Evolutionary conservation across 2,329 filamentous ascomycete genomes (phyloP).

Genomic region (Claviceps pazoutovae): DNA sequence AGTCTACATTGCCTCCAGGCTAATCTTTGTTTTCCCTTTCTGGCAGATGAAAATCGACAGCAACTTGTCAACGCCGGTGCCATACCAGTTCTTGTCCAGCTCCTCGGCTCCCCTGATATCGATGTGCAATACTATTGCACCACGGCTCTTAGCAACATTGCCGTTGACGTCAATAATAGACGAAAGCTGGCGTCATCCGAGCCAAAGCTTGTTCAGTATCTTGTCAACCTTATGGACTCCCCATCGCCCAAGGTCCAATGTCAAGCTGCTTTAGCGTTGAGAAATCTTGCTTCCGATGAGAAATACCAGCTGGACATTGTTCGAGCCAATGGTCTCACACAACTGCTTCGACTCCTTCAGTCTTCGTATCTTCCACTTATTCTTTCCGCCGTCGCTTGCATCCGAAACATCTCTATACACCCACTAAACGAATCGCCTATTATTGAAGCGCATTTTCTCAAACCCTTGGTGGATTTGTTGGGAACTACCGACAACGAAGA

Average conservation of each 20-base stretch:
- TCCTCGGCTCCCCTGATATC: constrained; percentile 83
- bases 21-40: not conserved
- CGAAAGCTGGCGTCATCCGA: constrained; percentile 86
- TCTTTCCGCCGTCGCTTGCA: constrained; percentile 91
- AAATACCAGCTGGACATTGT: constrained; percentile 99
- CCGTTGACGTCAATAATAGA: constrained; percentile 81
- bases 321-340: constrained; percentile 68
- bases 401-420: constrained; percentile 97
- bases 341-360: constrained; percentile 78
- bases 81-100: constrained; percentile 92
- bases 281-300: constrained; percentile 93
- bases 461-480: constrained; percentile 82
- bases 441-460: constrained; percentile 92
- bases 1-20: not conserved
- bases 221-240: constrained; percentile 95
- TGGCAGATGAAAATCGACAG: constrained; percentile 83
- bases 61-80: constrained; percentile 94
- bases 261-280: constrained; percentile 83
- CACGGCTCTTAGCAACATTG: constrained; percentile 95
- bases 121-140: constrained; percentile 99
- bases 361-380: constrained; percentile 94
- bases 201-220: constrained; percentile 77
- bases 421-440: constrained; percentile 96
- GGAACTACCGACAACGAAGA: constrained; percentile 96
- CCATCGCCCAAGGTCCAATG: constrained; percentile 96